A percentile compares a stretch with the other conserved stretches of the same genome.
Conservation (phyloP, 169 alveolate species). For the Plasmodium adleri region DNA sequence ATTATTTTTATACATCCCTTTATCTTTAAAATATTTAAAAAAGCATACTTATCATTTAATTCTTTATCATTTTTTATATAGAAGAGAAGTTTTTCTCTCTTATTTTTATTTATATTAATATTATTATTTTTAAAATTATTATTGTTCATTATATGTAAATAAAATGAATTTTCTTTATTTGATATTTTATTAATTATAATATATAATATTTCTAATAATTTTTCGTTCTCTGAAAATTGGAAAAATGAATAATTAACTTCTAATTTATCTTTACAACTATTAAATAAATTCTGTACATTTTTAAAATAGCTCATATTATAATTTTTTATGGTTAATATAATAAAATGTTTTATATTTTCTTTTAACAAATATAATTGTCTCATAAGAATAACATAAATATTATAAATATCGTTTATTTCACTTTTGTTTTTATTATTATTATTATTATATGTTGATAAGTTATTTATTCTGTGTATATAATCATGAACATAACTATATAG, state of each 20-base stretch:
- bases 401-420: neutral
- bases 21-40: slow-evolving; percentile 29
- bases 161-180: slow-evolving; percentile 17
- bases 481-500: slow-evolving; percentile 40
- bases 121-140: neutral
- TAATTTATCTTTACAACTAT: neutral
- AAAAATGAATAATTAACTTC: slow-evolving; percentile 36
- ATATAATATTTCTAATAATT: slow-evolving; percentile 39
- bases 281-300: neutral
- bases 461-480: slow-evolving; percentile 12
- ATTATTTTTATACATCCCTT: slow-evolving; percentile 49
- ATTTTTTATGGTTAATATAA: neutral
- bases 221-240: slow-evolving; percentile 25
- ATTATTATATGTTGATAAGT: neutral
- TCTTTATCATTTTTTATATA: slow-evolving; percentile 31
- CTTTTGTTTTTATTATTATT: neutral
- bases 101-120: slow-evolving; percentile 1
- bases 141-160: neutral
- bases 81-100: slow-evolving; percentile 36
- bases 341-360: slow-evolving; percentile 7
- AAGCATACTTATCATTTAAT: slow-evolving; percentile 10
- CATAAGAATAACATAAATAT: neutral
- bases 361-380: slow-evolving; percentile 15
- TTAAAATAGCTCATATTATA: slow-evolving; percentile 13
- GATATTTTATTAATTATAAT: slow-evolving; percentile 43